Evolutionary conservation across 2,329 filamentous ascomycete genomes (phyloP).

Genomic region (Chalaropsis thielavioides): DNA sequence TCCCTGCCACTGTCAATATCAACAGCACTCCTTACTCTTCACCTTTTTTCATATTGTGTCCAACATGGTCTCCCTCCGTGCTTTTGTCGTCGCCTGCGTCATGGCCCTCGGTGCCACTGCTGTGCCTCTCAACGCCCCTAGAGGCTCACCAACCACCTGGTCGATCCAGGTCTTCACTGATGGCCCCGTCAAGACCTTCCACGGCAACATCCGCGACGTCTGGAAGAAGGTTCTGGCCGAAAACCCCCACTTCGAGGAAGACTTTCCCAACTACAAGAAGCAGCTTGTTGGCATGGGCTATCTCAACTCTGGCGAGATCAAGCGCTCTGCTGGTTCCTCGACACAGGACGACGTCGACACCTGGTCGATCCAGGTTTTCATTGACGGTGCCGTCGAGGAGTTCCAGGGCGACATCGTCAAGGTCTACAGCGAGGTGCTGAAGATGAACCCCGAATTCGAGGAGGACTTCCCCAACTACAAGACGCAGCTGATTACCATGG

Average conservation of each 20-base stretch:
- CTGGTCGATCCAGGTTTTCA: constrained; percentile 12
- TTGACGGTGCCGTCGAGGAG: background rate
- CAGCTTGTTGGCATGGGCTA: constrained; percentile 13
- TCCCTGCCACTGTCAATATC: background rate
- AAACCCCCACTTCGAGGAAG: constrained; percentile 12
- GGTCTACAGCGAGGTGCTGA: constrained; percentile 7
- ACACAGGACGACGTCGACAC: background rate
- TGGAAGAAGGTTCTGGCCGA: constrained; percentile 8
- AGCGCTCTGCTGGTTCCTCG: background rate
- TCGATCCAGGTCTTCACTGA: constrained; percentile 10
- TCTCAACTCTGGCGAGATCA: background rate
- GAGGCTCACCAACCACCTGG: constrained; percentile 10
- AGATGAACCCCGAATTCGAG: constrained; percentile 12
- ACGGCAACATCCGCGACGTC: constrained; percentile 6
- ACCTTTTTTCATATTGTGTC: constrained; percentile 15
- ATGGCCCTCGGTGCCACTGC: constrained; percentile 16
- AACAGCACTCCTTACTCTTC: background rate
- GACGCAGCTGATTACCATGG: constrained; percentile 10
- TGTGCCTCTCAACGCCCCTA: background rate
- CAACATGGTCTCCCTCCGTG: constrained; percentile 18
- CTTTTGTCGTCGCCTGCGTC: constrained; percentile 5
- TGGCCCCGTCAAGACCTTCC: constrained; percentile 3
- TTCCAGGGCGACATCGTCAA: constrained; percentile 8
- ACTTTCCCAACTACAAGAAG: constrained; percentile 16
- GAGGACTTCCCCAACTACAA: constrained; percentile 15